Evolutionary conservation across 1,284 basidiomycete genomes (phyloP).

Genomic region (Austroboletus niveus): DNA sequence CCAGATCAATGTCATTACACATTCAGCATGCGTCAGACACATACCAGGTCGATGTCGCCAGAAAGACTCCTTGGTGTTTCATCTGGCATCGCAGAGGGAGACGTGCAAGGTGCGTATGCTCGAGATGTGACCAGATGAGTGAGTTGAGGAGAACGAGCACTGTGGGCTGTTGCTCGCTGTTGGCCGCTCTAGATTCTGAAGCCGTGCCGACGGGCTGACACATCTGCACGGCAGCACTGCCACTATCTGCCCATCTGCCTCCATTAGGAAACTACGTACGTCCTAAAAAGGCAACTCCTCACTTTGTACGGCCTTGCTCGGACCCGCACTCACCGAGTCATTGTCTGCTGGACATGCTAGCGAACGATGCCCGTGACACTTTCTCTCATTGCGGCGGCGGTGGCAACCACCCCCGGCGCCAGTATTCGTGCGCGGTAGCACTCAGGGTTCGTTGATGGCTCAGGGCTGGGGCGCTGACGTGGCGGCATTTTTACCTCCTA

Average conservation of each 20-base stretch:
- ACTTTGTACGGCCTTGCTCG: too few relatives aligned
- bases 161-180: not conserved
- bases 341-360: too few relatives aligned
- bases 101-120: too few relatives aligned
- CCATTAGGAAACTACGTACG: not conserved
- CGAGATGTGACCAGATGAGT: too few relatives aligned
- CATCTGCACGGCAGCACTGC: not conserved
- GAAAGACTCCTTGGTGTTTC: slow-evolving; percentile 31
- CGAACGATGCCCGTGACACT: not conserved
- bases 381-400: not conserved
- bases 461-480: slow-evolving; percentile 9
- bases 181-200: not conserved
- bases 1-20: slow-evolving; percentile 13
- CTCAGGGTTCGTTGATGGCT: slow-evolving; percentile 1
- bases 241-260: not conserved
- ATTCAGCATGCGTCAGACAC: slow-evolving; percentile 11
- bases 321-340: not conserved
- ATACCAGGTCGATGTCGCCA: slow-evolving; percentile 24
- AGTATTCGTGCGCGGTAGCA: not conserved
- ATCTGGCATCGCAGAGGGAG: slow-evolving; percentile 23
- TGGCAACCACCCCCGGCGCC: not conserved
- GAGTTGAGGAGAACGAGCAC: not conserved
- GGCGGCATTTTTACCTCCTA: not conserved
- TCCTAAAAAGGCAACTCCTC: too few relatives aligned
- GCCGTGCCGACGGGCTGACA: not conserved